Percentiles rank a stretch among this genome's conserved stretches.
phyloP scores from a whole-genome alignment of 2,329 filamentous ascomycete species.

The Claviceps sp. region DNA sequence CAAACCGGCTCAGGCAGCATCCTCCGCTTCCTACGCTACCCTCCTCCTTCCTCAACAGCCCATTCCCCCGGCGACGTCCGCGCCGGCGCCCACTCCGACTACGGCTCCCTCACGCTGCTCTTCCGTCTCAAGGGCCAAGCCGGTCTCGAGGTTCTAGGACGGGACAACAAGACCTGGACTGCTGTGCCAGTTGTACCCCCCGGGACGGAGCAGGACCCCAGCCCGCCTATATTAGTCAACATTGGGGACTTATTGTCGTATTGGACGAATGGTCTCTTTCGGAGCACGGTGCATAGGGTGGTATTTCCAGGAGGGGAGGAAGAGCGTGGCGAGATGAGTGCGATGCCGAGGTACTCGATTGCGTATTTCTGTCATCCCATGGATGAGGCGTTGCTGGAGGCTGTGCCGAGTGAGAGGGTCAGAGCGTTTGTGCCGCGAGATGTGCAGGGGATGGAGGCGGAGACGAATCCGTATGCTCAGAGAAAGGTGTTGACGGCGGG shows the following conservation, averaged over 20 bases:
- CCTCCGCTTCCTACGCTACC: conserved; percentile 63
- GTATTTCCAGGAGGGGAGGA: conserved; percentile 42
- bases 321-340: conserved; percentile 31
- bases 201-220: conserved; percentile 42
- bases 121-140: conserved; percentile 80
- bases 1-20: conserved; percentile 41
- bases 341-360: conserved; percentile 48
- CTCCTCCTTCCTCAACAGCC: conserved; percentile 32
- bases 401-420: conserved; percentile 49
- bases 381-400: conserved; percentile 34
- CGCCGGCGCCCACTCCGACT: conserved; percentile 87
- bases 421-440: conserved; percentile 22
- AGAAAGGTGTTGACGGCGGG: conserved; percentile 47
- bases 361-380: conserved; percentile 57
- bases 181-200: conserved; percentile 54
- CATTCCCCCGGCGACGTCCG: conserved; percentile 51
- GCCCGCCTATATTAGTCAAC: conserved; percentile 70
- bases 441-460: conserved; percentile 15
- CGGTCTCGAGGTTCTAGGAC: conserved; percentile 68
- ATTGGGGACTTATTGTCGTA: conserved; percentile 59
- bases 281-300: conserved; percentile 81
- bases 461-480: conserved; percentile 34
- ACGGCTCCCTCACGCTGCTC: conserved; percentile 58
- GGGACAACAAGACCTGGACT: conserved; percentile 36
- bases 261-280: conserved; percentile 82